phyloP scores from a whole-genome alignment of 495 filamentous ascomycete genomes.

The Aspergillus ostianus region DNA sequence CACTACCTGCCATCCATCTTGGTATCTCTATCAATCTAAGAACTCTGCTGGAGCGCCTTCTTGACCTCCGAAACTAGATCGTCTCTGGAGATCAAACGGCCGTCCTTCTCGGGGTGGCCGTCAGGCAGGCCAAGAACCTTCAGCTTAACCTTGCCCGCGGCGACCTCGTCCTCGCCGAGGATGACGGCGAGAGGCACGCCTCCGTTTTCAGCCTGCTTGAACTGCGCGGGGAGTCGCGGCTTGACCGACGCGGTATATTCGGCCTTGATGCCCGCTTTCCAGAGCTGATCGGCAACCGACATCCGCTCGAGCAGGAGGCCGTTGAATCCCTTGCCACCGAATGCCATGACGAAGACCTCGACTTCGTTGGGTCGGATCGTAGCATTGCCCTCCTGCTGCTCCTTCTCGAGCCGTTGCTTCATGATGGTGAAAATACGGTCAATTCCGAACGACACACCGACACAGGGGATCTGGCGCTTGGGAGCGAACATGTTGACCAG shows the following conservation, averaged over 20 bases:
- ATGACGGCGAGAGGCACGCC: slow-evolving; percentile 74
- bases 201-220: slow-evolving; percentile 72
- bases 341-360: slow-evolving; percentile 89
- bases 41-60: not conserved
- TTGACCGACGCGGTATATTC: slow-evolving; percentile 80
- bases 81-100: slow-evolving; percentile 22
- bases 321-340: slow-evolving; percentile 83
- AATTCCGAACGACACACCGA: slow-evolving; percentile 92
- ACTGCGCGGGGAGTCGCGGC: slow-evolving; percentile 74
- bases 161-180: slow-evolving; percentile 76
- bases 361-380: slow-evolving; percentile 67
- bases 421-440: slow-evolving; percentile 93
- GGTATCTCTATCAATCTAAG: not conserved
- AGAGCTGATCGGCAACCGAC: slow-evolving; percentile 66
- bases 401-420: slow-evolving; percentile 68
- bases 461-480: slow-evolving; percentile 83
- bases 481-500: slow-evolving; percentile 89
- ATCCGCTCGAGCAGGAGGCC: slow-evolving; percentile 81
- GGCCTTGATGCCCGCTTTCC: slow-evolving; percentile 79
- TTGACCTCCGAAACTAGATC: not conserved
- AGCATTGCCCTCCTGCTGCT: slow-evolving; percentile 51
- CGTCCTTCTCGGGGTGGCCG: slow-evolving; percentile 83
- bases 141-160: slow-evolving; percentile 71
- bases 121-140: slow-evolving; percentile 81
- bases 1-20: not conserved